phyloP scores from a whole-genome alignment of 805 yeast genomes.

The Candida sithepensis region DNA sequence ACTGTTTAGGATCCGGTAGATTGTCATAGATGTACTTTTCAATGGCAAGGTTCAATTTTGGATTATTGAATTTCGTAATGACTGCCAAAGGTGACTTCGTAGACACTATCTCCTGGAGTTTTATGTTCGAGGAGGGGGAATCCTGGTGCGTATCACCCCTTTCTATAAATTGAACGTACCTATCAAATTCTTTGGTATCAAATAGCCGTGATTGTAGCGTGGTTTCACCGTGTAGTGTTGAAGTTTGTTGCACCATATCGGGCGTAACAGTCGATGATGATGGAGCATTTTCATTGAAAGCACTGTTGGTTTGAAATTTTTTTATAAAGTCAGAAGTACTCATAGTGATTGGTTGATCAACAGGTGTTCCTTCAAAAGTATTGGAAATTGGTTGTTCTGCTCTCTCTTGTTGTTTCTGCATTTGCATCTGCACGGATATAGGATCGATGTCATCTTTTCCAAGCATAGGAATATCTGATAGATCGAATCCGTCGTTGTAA shows the following conservation, averaged over 20 bases:
- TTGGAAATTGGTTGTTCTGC: too few relatives aligned
- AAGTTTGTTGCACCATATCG: not conserved
- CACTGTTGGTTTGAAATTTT: slow-evolving; percentile 9
- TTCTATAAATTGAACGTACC: slow-evolving; percentile 9
- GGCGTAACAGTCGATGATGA: not conserved
- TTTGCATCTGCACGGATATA: slow-evolving; percentile 1
- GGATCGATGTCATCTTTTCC: slow-evolving; percentile 3
- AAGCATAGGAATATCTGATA: slow-evolving; percentile 19
- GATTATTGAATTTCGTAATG: slow-evolving; percentile 57
- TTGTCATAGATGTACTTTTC: slow-evolving; percentile 73
- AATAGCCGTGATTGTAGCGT: slow-evolving; percentile 1
- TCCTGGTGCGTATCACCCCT: slow-evolving; percentile 11
- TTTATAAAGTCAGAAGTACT: slow-evolving; percentile 18
- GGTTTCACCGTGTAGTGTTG: not conserved
- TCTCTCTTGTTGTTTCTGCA: too few relatives aligned
- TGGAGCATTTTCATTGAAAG: slow-evolving; percentile 1
- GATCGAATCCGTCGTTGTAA: slow-evolving; percentile 16
- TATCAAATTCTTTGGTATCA: slow-evolving; percentile 1
- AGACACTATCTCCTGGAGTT: slow-evolving; percentile 12
- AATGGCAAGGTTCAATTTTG: slow-evolving; percentile 72
- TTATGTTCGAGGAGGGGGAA: slow-evolving; percentile 8
- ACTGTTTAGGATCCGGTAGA: slow-evolving; percentile 44
- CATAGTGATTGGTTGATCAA: slow-evolving; percentile 20
- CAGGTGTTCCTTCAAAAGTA: not conserved
- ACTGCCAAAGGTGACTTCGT: slow-evolving; percentile 46